Base-by-base conservation (phyloP, 257 asterid species). In the Rhazya stricta region DNA sequence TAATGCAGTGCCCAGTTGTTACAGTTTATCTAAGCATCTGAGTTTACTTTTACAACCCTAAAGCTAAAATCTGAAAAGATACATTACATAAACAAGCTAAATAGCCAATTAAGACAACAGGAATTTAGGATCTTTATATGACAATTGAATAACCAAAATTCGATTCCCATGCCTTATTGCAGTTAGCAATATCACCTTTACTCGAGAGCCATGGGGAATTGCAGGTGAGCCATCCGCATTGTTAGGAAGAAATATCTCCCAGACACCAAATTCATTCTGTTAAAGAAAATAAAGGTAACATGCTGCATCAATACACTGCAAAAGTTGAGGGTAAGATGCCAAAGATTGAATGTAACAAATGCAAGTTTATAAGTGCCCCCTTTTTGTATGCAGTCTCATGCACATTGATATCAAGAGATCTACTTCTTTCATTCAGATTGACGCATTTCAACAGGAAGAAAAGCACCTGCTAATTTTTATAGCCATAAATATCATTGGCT, bases 161-260 rank as follows among this genome's bases (percentile, higher is more conserved):
- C 46, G 23, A 39, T n/a, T 37, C 15, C 74, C 19, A 41, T 53
- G 69, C 48, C n/a, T 68, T 9, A 62, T 3, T 43, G 73, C 43
- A 53, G 74, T 65, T 19, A 53, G 46, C 27, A 77, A 63, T 48
- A 60, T 80, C 88, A 95, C 99, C 98, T 95, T 95, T 79, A 95
- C 96, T 76, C 92, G 85, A 78, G 98, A 89, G 30, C 98, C 99
- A 90, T 95, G 99, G 58, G 91, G 96, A 46, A 95, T 95, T 77
- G 99, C 92, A 39, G 94, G 93, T 66, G 98, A 87, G 21, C 98
- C 98, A 71, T 95, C 99, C 39, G 86, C 96, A 80, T 91, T 90
- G 88, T 92, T 92, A 65, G 99, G 96, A 82, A 95, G 85, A 83
- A 92, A 92, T 79, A 91, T 84, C 88, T 92, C 99, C 99, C 99